Evolutionary conservation across 768 basidiomycete species (phyloP).

Genomic region (Agaricus bisporus): DNA sequence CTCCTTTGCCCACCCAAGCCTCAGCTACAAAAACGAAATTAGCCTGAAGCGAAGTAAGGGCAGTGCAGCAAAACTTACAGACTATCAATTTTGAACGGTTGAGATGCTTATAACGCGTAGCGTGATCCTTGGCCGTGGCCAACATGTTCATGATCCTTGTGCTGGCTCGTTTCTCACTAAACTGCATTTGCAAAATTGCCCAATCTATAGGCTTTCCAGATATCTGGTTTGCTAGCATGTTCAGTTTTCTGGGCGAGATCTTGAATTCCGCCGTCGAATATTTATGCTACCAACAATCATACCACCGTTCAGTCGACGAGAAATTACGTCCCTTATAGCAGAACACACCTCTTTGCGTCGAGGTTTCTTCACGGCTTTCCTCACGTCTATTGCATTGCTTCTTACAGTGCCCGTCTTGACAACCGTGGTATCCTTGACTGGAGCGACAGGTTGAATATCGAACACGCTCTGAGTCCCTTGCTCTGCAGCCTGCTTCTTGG

Average conservation of each 20-base stretch:
- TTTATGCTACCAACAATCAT: slow-evolving; percentile 58
- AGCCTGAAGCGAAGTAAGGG: neutral
- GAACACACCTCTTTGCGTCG: slow-evolving; percentile 23
- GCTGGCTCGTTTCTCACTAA: slow-evolving; percentile 89
- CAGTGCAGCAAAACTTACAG: slow-evolving; percentile 41
- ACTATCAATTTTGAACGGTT: slow-evolving; percentile 70
- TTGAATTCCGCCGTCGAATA: slow-evolving; percentile 92
- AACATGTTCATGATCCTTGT: slow-evolving; percentile 85
- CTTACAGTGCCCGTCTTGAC: neutral
- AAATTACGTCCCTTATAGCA: neutral
- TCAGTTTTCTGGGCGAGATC: slow-evolving; percentile 89
- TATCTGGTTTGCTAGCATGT: slow-evolving; percentile 82
- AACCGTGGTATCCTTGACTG: slow-evolving; percentile 16
- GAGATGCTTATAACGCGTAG: slow-evolving; percentile 70
- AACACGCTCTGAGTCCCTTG: slow-evolving; percentile 47
- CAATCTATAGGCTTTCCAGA: slow-evolving; percentile 88
- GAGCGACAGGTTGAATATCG: slow-evolving; percentile 27
- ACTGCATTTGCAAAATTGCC: slow-evolving; percentile 95
- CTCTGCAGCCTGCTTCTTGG: slow-evolving; percentile 37
- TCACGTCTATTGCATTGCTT: slow-evolving; percentile 10
- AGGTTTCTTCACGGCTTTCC: slow-evolving; percentile 17
- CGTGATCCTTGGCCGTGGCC: slow-evolving; percentile 81
- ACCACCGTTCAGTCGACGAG: neutral
- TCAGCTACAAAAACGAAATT: slow-evolving; percentile 50
- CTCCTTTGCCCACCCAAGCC: slow-evolving; percentile 91